phyloP scores from a whole-genome alignment of 2,329 filamentous ascomycete genomes.

The Ascocoryne sarcoides region DNA sequence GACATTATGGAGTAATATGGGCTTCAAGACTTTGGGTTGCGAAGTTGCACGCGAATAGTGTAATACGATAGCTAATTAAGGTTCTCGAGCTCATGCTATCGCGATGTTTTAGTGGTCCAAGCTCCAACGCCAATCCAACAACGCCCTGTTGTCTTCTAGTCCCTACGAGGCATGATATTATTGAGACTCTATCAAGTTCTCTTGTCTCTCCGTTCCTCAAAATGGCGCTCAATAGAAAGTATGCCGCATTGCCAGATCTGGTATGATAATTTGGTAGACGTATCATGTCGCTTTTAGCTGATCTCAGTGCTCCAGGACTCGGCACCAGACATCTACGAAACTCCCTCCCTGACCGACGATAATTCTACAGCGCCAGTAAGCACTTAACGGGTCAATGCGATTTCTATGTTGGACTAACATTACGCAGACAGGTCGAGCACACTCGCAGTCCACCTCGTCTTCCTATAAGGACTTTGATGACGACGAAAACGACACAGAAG shows the following conservation, averaged over 20 bases:
- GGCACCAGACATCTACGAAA: conserved; percentile 93
- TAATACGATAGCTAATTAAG: no score
- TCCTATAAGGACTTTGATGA: conserved; percentile 52
- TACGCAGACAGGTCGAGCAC: conserved; percentile 34
- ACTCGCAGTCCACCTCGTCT: conserved; percentile 44
- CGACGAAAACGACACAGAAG: conserved; percentile 53
- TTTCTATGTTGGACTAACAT: neutral
- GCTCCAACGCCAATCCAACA: conserved; percentile 6
- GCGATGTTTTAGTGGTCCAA: conserved; percentile 14
- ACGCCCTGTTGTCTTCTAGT: conserved; percentile 1
- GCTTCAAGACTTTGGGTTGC: no score
- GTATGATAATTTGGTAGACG: conserved; percentile 35
- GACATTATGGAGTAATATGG: no score
- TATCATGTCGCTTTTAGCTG: neutral
- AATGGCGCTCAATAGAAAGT: conserved; percentile 75
- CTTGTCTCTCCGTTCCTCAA: neutral
- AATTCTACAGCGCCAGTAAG: conserved; percentile 74
- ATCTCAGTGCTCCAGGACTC: conserved; percentile 61
- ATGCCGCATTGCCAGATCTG: conserved; percentile 71
- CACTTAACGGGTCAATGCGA: conserved; percentile 4
- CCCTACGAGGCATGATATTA: conserved; percentile 1
- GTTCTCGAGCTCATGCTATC: no score
- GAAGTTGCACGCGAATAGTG: no score
- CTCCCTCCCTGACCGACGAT: conserved; percentile 84
- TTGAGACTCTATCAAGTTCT: neutral